Conservation (phyloP, 116 monocot genomes). For the Dioscorea cayenensis region DNA sequence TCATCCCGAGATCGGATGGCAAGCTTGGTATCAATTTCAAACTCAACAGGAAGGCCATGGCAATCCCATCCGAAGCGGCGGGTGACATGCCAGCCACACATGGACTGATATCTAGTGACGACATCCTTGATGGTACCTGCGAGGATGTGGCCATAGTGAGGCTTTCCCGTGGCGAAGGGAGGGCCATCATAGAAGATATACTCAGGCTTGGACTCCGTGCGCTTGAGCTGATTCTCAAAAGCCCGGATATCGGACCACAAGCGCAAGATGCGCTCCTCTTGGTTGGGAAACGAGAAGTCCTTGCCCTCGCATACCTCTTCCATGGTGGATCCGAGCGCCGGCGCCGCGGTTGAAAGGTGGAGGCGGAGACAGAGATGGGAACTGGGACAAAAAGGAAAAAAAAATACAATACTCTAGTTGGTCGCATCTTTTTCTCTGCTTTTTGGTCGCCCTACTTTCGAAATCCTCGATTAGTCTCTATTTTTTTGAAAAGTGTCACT, state of each 20-base stretch:
- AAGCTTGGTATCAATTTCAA: constrained; percentile 81
- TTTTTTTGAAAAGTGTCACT: no score
- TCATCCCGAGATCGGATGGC: constrained; percentile 63
- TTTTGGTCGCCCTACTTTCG: no score
- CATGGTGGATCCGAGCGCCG: constrained; percentile 32
- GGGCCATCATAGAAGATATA: constrained; percentile 99
- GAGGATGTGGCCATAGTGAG: constrained; percentile 98
- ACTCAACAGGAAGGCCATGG: constrained; percentile 96
- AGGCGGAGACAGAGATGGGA: neutral
- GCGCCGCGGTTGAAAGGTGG: neutral
- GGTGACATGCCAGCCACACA: constrained; percentile 87
- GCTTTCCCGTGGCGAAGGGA: constrained; percentile 92
- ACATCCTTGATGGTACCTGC: constrained; percentile 99
- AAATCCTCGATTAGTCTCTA: no score
- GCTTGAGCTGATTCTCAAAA: constrained; percentile 77
- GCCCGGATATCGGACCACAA: constrained; percentile 70
- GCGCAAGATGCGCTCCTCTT: constrained; percentile 63
- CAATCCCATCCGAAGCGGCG: constrained; percentile 99
- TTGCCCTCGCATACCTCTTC: constrained; percentile 95
- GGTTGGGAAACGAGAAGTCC: constrained; percentile 78
- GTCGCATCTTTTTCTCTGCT: no score
- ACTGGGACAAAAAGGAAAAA: neutral
- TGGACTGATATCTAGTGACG: constrained; percentile 93
- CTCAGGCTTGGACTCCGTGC: constrained; percentile 62
- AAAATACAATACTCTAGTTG: no score